Base-by-base conservation (phyloP, 1,139 yeast species). In the Blastobotrys capitulatus region DNA sequence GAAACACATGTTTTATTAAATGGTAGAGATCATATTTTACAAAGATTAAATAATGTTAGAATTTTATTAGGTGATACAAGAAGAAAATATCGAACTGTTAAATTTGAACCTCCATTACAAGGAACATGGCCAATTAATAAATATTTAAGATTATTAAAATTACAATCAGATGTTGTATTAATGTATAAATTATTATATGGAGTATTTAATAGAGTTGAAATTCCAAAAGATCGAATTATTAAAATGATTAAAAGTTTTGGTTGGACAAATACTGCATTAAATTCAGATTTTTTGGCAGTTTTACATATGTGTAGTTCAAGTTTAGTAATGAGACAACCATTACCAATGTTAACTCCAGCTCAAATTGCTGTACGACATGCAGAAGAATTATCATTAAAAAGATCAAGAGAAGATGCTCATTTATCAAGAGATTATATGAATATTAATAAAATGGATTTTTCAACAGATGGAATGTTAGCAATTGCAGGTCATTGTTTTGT, bases 311-410 rank as follows among this genome's bases (percentile, higher is more conserved):
- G 60, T 6, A 56, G 63, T 12, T 52, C 51, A 16, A 57, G 67
- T 13, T 49, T 63, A 39, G 47, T 51, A 34, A 51, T 60, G n/a
- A 60, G 60, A 8, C 48, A 48, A 6, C 60, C 67, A 6, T 51
- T 63, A 10, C 67, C 67, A 1, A 59, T 56, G 46, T 51, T 62
- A 27, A 59, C 64, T 19, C 64, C 65, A 1, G 61, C 65, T 1
- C 63, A 61, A 16, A 51, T 59, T 26, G 53, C 58, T 27, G 53
- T 26, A 45, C 54, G 47, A 10, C 54, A 47, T 19, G 37, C 37
- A 39, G 41, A 47, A 31, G 6, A 18, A 15, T 15, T 41, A 25
- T 32, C 26, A 10, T 6, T 7, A 16, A 16, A 22, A 18, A 15
- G 18, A 10, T 20, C 22, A 9, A 13, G 36, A 10, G 18, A 7